A percentile compares a stretch with the other conserved stretches of the same genome.
Conservation (phyloP, 2,329 filamentous ascomycete genomes). For the Trichoderma lentiforme region DNA sequence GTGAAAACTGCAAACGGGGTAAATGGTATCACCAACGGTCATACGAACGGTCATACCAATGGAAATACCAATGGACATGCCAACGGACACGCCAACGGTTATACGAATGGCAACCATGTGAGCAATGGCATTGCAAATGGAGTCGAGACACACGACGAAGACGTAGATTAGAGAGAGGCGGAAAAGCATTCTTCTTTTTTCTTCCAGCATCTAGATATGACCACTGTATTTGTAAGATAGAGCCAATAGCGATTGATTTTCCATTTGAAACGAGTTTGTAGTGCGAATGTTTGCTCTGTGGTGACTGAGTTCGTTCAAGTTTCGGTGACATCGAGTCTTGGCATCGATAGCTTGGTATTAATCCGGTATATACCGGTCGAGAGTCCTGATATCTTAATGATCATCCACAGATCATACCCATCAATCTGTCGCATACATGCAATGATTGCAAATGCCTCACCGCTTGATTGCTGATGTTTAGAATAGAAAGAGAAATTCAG, state of each 20-base stretch:
- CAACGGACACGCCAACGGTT: slow-evolving; percentile 43
- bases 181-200: background rate
- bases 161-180: slow-evolving; percentile 39
- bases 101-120: background rate
- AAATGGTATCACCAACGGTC: slow-evolving; percentile 17
- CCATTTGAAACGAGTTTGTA: background rate
- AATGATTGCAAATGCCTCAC: background rate
- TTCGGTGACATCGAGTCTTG: background rate
- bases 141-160: slow-evolving; percentile 37
- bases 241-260: background rate
- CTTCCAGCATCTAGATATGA: background rate
- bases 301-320: background rate
- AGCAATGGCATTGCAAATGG: slow-evolving; percentile 27
- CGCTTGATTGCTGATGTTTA: background rate
- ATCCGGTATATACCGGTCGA: background rate
- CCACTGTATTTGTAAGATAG: background rate
- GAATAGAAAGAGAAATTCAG: background rate
- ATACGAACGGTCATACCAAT: slow-evolving; percentile 40
- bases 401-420: background rate
- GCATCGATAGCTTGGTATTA: background rate
- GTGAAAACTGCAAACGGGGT: slow-evolving; percentile 43
- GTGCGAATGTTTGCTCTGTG: background rate
- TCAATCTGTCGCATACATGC: background rate
- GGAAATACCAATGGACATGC: slow-evolving; percentile 54
- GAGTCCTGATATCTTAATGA: background rate